A percentile compares a stretch with the other conserved stretches of the same genome.
Conservation (phyloP, 1,284 basidiomycete species). For the Apiotrichum sp. region DNA sequence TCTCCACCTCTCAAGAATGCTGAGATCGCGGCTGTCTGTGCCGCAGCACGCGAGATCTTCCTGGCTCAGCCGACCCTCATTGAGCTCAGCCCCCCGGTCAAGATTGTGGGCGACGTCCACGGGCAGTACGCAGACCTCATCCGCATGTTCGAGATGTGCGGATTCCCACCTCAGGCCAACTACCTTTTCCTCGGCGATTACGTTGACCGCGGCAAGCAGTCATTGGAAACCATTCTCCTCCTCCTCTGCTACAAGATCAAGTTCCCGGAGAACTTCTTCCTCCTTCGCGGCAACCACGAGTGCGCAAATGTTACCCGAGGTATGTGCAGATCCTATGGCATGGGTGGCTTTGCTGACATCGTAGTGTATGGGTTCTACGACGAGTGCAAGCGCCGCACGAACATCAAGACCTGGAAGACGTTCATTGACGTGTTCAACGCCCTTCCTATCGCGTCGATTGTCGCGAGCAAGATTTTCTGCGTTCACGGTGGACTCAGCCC, state of each 20-base stretch:
- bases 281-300: slow-evolving; percentile 96
- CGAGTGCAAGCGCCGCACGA: slow-evolving; percentile 98
- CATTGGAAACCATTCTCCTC: slow-evolving; percentile 93
- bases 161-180: slow-evolving; percentile 94
- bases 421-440: slow-evolving; percentile 99
- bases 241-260: slow-evolving; percentile 99
- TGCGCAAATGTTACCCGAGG: slow-evolving; percentile 94
- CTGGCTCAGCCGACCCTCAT: slow-evolving; percentile 95
- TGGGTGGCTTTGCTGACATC: background rate
- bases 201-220: slow-evolving; percentile 97
- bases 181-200: slow-evolving; percentile 99
- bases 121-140: slow-evolving; percentile 98
- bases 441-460: slow-evolving; percentile 95
- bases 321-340: slow-evolving; percentile 52
- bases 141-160: slow-evolving; percentile 98
- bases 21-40: slow-evolving; percentile 91
- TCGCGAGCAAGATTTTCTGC: slow-evolving; percentile 99
- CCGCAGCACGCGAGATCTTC: slow-evolving; percentile 95
- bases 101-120: slow-evolving; percentile 99
- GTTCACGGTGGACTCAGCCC: slow-evolving; percentile 98
- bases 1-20: slow-evolving; percentile 93
- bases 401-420: slow-evolving; percentile 99
- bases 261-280: slow-evolving; percentile 99
- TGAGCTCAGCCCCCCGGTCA: slow-evolving; percentile 95
- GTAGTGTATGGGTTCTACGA: slow-evolving; percentile 99